phyloP scores from a whole-genome alignment of 345 rosid genomes.

The Eucalyptus pauciflora region DNA sequence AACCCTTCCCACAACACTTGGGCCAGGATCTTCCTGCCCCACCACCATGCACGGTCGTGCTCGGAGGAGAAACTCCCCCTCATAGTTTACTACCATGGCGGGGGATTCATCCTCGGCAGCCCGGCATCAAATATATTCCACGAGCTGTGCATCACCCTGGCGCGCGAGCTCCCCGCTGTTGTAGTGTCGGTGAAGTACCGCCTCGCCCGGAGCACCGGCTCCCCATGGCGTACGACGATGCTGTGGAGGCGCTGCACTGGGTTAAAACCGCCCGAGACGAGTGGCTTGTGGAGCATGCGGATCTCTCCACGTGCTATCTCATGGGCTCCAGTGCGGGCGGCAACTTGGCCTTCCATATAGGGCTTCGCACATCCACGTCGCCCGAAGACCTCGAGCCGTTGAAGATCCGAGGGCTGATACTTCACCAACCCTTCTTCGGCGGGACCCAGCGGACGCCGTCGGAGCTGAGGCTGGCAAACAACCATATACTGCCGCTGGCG shows the following conservation, averaged over 20 bases:
- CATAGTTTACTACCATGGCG: conserved; percentile 53
- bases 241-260: conserved; percentile 26
- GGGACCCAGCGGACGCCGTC: conserved; percentile 29
- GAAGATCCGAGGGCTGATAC: conserved; percentile 47
- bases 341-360: conserved; percentile 40
- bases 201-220: conserved; percentile 52
- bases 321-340: conserved; percentile 62
- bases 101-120: conserved; percentile 39
- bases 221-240: conserved; percentile 63
- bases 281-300: conserved; percentile 26
- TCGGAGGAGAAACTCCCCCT: conserved; percentile 30
- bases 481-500: conserved; percentile 6
- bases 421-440: conserved; percentile 57
- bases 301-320: conserved; percentile 20
- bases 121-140: conserved; percentile 1
- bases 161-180: conserved; percentile 10
- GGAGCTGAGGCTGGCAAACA: conserved; percentile 20
- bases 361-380: conserved; percentile 4
- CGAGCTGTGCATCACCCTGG: conserved; percentile 25
- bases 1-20: conserved; percentile 11
- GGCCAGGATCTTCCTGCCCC: conserved; percentile 21
- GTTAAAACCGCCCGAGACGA: conserved; percentile 11
- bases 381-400: conserved; percentile 17
- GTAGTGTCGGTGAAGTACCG: conserved; percentile 39
- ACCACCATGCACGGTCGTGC: not conserved